Percentiles rank a stretch among this genome's conserved stretches.
Conservation (phyloP, 768 basidiomycete genomes). For the Boletellus emodensis region DNA sequence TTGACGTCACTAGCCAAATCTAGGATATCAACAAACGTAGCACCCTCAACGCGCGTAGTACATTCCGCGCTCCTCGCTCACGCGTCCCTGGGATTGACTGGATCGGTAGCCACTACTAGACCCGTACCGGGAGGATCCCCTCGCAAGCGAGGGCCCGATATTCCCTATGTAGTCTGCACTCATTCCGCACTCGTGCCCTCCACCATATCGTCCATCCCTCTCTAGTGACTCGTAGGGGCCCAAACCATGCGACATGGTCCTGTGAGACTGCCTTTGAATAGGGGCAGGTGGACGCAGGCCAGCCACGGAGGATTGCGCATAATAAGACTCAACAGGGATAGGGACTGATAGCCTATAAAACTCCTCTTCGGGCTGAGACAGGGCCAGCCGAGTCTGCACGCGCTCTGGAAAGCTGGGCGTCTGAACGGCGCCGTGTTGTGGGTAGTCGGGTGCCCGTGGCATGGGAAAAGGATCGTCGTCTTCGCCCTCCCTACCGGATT, state of each 20-base stretch:
- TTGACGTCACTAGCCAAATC: too few relatives aligned
- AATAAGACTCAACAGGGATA: background rate
- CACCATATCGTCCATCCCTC: background rate
- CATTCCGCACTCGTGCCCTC: background rate
- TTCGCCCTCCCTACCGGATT: background rate
- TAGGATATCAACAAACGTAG: too few relatives aligned
- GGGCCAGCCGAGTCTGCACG: conserved; percentile 7
- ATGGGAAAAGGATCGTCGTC: conserved; percentile 5
- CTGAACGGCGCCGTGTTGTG: background rate
- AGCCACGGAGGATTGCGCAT: background rate
- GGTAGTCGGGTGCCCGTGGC: background rate
- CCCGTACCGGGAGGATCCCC: background rate
- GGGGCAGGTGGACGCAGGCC: background rate
- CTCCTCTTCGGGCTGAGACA: background rate
- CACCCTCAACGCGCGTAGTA: background rate
- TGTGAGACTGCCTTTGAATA: background rate
- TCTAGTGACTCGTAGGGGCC: background rate
- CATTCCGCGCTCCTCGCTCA: background rate
- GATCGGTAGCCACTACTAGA: background rate
- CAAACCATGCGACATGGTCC: background rate
- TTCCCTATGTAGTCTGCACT: background rate
- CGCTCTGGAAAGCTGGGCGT: conserved; percentile 7
- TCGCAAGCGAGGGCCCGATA: conserved; percentile 4
- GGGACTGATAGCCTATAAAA: background rate
- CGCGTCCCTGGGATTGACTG: background rate